Conservation (phyloP, 345 rosid species). For the Schrenkiella parvula region DNA sequence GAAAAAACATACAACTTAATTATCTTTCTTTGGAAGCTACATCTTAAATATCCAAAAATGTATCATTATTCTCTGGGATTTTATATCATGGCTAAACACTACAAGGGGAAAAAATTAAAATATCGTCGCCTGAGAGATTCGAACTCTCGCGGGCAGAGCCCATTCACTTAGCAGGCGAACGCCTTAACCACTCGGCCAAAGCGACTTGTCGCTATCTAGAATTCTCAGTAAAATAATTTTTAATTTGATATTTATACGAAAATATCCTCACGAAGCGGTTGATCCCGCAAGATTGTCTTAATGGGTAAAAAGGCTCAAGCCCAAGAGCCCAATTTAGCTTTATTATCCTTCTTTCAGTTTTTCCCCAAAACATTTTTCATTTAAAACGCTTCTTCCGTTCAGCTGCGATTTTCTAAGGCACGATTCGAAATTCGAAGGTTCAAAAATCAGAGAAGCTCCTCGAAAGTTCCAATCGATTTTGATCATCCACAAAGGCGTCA, state of each 20-base stretch:
- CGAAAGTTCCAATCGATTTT: slow-evolving; percentile 1
- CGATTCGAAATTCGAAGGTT: slow-evolving; percentile 20
- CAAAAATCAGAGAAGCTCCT: slow-evolving; percentile 9
- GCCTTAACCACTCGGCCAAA: slow-evolving; percentile 68
- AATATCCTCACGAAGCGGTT: not conserved
- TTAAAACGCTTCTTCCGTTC: slow-evolving; percentile 6
- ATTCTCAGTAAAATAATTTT: too few species aligned
- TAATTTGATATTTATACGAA: too few species aligned
- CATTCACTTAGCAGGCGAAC: slow-evolving; percentile 72
- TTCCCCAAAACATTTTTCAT: not conserved
- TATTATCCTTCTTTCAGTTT: not conserved
- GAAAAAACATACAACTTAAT: not conserved
- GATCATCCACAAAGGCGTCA: not conserved
- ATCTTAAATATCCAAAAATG: not conserved
- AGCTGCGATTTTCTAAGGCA: not conserved
- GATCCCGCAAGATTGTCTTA: not conserved
- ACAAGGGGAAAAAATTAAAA: too few species aligned
- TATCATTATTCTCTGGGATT: too few species aligned
- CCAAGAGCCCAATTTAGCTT: not conserved
- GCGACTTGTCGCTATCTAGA: too few species aligned
- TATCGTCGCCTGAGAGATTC: slow-evolving; percentile 79
- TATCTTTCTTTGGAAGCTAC: not conserved
- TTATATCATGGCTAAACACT: too few species aligned
- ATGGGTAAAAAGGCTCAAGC: slow-evolving; percentile 7
- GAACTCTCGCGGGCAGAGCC: slow-evolving; percentile 75